Conservation (phyloP, 441 rosid species). For the Croton setiger region DNA sequence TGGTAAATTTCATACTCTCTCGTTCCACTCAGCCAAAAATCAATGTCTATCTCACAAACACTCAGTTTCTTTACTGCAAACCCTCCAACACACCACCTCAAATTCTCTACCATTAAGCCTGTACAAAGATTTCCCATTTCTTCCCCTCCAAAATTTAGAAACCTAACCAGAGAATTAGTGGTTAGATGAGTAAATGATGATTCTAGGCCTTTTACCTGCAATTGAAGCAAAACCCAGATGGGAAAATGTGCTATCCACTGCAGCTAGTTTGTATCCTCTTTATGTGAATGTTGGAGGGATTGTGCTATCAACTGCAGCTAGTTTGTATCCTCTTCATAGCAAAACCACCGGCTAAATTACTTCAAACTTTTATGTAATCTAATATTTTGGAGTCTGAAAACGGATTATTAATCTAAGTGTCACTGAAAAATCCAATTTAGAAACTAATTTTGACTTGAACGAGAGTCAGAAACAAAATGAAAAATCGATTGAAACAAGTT, state of each 20-base stretch:
- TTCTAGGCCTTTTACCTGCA: conserved; percentile 18
- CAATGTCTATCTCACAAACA: conserved; percentile 20
- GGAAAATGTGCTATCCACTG: conserved; percentile 43
- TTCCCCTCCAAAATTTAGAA: conserved; percentile 13
- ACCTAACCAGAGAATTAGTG: conserved; percentile 1
- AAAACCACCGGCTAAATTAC: no score
- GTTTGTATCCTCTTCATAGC: no score
- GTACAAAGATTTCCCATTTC: conserved; percentile 3
- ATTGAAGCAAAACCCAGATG: conserved; percentile 35
- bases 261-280: conserved; percentile 61
- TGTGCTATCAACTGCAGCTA: no score
- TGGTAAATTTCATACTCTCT: not conserved
- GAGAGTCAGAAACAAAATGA: no score
- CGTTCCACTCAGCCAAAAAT: not conserved
- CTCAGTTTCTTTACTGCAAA: conserved; percentile 13
- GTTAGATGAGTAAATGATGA: conserved; percentile 23
- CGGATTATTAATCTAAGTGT: no score
- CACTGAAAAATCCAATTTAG: no score
- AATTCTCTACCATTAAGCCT: conserved; percentile 12
- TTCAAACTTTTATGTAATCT: no score
- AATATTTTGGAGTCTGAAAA: no score
- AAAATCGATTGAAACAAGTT: no score
- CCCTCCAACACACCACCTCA: conserved; percentile 22
- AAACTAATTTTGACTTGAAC: no score
- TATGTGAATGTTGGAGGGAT: conserved; percentile 54